A percentile compares a stretch with the other conserved stretches of the same genome.
These are phyloP conservation scores for Salvia miltiorrhiza DNA, from an alignment of 257 asterid species.

Conservation along the genomic window DNA sequence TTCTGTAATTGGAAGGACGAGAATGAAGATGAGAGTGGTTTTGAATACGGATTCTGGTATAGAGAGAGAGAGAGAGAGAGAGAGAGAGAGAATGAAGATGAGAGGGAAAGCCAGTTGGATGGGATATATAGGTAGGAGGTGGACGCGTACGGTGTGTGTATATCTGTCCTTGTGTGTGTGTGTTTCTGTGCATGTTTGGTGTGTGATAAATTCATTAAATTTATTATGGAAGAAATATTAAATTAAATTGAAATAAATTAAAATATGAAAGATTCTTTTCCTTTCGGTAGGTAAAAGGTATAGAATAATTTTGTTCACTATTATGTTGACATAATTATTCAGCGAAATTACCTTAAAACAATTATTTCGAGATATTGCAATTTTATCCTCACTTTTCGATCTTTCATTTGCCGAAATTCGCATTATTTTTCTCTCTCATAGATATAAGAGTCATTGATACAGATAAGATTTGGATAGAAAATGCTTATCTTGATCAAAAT, in stretches of 20 bases:
- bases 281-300: not conserved
- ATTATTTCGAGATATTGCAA: too few relatives aligned
- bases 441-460: too few relatives aligned
- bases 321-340: too few relatives aligned
- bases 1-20: not conserved
- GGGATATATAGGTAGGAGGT: conserved; percentile 18
- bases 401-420: too few relatives aligned
- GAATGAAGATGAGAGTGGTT: not conserved
- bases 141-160: conserved; percentile 25
- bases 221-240: too few relatives aligned
- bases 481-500: too few relatives aligned
- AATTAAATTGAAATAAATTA: too few relatives aligned
- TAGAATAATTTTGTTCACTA: not conserved
- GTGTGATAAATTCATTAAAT: not conserved
- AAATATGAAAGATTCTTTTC: not conserved
- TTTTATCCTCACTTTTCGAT: too few relatives aligned
- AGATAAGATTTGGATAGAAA: too few relatives aligned
- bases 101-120: conserved; percentile 3
- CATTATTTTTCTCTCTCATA: too few relatives aligned
- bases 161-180: not conserved
- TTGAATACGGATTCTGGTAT: not conserved
- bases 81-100: not conserved
- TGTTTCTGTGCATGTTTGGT: not conserved
- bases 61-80: not conserved
- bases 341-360: too few relatives aligned